phyloP scores from a whole-genome alignment of 345 rosid genomes.

The Eucalyptus decipiens region DNA sequence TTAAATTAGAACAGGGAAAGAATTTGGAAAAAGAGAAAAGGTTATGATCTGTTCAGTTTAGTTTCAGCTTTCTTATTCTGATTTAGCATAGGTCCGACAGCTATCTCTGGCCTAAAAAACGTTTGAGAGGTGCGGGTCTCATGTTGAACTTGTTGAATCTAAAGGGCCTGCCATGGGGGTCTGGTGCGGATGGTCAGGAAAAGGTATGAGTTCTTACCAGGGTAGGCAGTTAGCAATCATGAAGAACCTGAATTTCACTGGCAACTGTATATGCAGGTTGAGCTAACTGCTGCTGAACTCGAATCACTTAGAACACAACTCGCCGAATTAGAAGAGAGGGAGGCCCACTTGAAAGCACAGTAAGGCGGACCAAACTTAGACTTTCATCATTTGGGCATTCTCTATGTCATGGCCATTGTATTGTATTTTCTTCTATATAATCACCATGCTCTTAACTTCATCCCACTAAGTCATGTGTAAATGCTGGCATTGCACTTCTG shows the following conservation, averaged over 20 bases:
- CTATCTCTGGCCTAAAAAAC: conserved; percentile 29
- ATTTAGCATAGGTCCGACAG: conserved; percentile 46
- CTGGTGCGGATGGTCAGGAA: conserved; percentile 44
- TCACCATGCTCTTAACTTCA: background rate
- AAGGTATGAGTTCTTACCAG: conserved; percentile 35
- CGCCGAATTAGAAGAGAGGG: conserved; percentile 81
- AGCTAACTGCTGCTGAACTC: conserved; percentile 55
- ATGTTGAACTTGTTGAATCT: conserved; percentile 76
- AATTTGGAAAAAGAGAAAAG: background rate
- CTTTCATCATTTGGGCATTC: background rate
- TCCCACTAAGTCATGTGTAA: background rate
- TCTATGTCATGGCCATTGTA: background rate
- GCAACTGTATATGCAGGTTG: conserved; percentile 34
- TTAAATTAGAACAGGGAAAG: background rate
- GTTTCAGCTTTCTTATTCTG: conserved; percentile 13
- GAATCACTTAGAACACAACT: conserved; percentile 78
- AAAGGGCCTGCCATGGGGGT: conserved; percentile 67
- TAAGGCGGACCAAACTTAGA: conserved; percentile 9
- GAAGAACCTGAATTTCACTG: background rate
- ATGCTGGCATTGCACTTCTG: background rate
- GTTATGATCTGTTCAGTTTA: background rate
- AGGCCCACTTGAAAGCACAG: conserved; percentile 86
- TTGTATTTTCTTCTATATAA: background rate
- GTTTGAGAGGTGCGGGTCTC: conserved; percentile 37
- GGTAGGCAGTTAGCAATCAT: background rate